Conservation (phyloP, 306 rosid genomes). For the Fragaria vesca region DNA sequence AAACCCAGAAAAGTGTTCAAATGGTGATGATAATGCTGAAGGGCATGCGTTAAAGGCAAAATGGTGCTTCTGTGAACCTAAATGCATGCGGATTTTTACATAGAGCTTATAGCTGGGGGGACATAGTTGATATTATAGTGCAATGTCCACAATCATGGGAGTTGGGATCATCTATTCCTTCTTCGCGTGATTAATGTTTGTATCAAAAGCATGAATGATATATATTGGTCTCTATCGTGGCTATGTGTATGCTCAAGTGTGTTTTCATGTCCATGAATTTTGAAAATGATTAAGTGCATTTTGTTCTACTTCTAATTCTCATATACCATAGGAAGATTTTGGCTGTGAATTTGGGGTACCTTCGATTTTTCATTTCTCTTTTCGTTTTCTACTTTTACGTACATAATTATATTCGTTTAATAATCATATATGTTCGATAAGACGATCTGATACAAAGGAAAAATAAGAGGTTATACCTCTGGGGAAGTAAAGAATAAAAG, state of each 20-base stretch:
- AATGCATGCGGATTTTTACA: neutral
- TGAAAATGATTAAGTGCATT: neutral
- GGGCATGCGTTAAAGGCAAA: conserved; percentile 3
- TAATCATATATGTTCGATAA: too few species aligned
- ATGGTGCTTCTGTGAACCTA: neutral
- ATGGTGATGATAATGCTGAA: conserved; percentile 4
- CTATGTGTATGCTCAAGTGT: neutral
- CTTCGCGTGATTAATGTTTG: neutral
- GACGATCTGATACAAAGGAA: neutral
- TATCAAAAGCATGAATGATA: conserved; percentile 8
- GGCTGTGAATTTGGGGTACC: too few species aligned
- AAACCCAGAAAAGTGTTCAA: neutral
- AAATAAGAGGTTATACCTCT: neutral
- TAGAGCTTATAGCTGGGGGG: neutral
- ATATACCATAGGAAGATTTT: too few species aligned
- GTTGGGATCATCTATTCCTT: neutral
- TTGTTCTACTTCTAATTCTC: neutral
- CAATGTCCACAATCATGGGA: conserved; percentile 2
- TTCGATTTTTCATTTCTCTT: too few species aligned
- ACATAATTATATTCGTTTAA: too few species aligned
- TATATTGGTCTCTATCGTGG: neutral
- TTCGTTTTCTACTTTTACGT: too few species aligned
- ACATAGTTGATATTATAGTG: conserved; percentile 1
- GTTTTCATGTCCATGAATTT: neutral
- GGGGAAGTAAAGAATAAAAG: neutral